phyloP scores from a whole-genome alignment of 225 moss, liverwort and hornwort genomes.

The Rhytidiadelphus loreus region DNA sequence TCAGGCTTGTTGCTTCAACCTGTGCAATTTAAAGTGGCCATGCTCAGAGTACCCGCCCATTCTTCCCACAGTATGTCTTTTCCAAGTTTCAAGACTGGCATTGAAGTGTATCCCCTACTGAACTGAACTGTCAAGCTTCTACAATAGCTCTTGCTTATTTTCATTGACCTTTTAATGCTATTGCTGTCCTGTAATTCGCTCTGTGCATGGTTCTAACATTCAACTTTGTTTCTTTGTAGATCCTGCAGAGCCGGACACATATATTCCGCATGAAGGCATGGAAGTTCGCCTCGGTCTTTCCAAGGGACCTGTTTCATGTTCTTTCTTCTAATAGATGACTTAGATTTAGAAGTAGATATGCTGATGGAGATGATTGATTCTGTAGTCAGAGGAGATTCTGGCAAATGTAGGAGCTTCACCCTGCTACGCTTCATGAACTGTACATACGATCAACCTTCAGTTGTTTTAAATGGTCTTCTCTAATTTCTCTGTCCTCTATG shows the following conservation, averaged over 20 bases:
- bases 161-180: neutral
- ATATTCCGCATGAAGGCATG: constrained; percentile 63
- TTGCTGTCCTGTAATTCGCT: neutral
- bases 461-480: neutral
- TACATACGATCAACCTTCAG: neutral
- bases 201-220: neutral
- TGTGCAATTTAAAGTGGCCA: neutral
- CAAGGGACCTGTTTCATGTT: constrained; percentile 38
- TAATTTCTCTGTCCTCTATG: neutral
- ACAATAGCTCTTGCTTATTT: neutral
- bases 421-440: neutral
- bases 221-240: constrained; percentile 29
- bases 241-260: constrained; percentile 52
- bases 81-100: neutral
- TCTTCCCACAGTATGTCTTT: neutral
- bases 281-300: constrained; percentile 56
- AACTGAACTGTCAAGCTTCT: neutral
- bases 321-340: constrained; percentile 27
- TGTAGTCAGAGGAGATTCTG: neutral
- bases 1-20: neutral
- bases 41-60: neutral
- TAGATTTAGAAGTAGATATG: neutral
- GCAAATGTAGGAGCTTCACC: neutral
- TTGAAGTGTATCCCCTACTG: neutral
- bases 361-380: neutral